Base-by-base conservation (phyloP, 148 eudicot genomes). In the Fallopia convolvulus region DNA sequence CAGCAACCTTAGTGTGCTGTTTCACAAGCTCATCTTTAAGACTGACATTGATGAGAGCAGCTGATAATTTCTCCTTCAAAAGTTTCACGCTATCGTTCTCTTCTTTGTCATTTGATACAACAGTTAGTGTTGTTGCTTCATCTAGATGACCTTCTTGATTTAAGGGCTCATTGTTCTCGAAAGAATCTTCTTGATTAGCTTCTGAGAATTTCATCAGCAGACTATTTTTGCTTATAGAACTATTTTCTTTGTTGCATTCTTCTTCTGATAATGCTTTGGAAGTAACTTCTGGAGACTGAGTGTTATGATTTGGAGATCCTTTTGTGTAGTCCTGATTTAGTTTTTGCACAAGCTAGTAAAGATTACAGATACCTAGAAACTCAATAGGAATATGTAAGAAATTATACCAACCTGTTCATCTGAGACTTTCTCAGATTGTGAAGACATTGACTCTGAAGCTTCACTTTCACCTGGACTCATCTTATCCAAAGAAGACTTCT, bases 1-100 rank as follows among this genome's bases (percentile, higher is more conserved):
- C 98, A 3, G 98, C 98, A 73, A 93, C 97, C 86, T 86, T 90
- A 13, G 97, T 80, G 76, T 93, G 98, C 81, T 93, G 98, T 85
- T 93, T 88, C 65, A 92, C 94, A 33, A 89, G 74, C 63, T 93
- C 97, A 74, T 93, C 98, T 87, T 93, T 93, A 55, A 90, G 87
- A 76, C 91, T 88, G 65, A 91, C 87, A 81, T 87, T 89, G 23
- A 86, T 81, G 49, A 93, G 94, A 78, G 97, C 98, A 78, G 97
- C 97, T 20, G 94, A 91, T 76, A 93, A 82, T 80, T 93, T 93
- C 74, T 88, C 90, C 26, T 88, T 83, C 80, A 93, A 82, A 70
- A 78, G 78, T 82, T 87, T 89, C 68, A 86, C 79, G 78, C 81
- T 83, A 3, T 79, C 86, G 26, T 80, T 84, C 72, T 82, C 80